Evolutionary conservation across 78 protist genomes (phyloP).

Genomic region (Dictyostelium intermedium): DNA sequence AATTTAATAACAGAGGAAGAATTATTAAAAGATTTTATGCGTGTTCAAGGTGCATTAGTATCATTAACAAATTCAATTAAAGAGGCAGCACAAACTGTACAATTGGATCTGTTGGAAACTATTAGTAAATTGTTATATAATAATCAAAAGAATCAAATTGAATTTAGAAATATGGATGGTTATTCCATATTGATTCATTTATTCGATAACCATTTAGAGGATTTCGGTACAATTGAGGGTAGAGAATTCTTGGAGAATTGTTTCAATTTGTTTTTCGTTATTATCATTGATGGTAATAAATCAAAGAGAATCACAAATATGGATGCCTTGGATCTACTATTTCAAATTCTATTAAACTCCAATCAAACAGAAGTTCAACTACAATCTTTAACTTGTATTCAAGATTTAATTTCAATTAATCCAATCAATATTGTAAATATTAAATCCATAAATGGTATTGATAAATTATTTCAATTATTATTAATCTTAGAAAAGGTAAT

Average conservation of each 20-base stretch:
- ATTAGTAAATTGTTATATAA: slow-evolving; percentile 56
- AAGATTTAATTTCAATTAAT: slow-evolving; percentile 67
- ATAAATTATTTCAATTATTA: slow-evolving; percentile 50
- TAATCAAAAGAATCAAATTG: slow-evolving; percentile 65
- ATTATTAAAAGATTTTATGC: slow-evolving; percentile 65
- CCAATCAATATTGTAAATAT: slow-evolving; percentile 68
- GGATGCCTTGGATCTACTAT: slow-evolving; percentile 44
- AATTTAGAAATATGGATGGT: slow-evolving; percentile 59
- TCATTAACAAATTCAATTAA: slow-evolving; percentile 4
- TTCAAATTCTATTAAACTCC: slow-evolving; percentile 36
- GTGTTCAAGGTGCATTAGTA: slow-evolving; percentile 65
- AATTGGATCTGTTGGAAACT: slow-evolving; percentile 67
- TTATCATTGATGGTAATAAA: slow-evolving; percentile 53
- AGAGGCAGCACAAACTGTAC: slow-evolving; percentile 62
- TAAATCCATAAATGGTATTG: slow-evolving; percentile 44
- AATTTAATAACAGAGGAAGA: slow-evolving; percentile 28
- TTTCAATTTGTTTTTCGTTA: slow-evolving; percentile 45
- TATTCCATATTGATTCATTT: slow-evolving; percentile 40
- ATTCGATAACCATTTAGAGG: slow-evolving; percentile 45
- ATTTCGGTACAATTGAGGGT: slow-evolving; percentile 42
- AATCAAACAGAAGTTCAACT: slow-evolving; percentile 37
- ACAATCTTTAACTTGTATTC: slow-evolving; percentile 56
- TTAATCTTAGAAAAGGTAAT: slow-evolving; percentile 37
- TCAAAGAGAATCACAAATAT: slow-evolving; percentile 30
- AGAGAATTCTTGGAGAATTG: slow-evolving; percentile 41